These are phyloP conservation scores for Triticum aestivum DNA, from an alignment of 176 grass and related monocot species.

Conservation along the genomic window IWGSC_CS_RefSeq_v2.1 NC_057798.1:678148987-678149486, in stretches of 20 bases:
- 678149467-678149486: background rate
- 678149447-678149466: background rate
- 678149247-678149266: constrained; percentile 99
- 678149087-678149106: constrained; percentile 92
- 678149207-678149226: constrained; percentile 11
- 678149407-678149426: constrained; percentile 21
- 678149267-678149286: constrained; percentile 87
- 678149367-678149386: constrained; percentile 75
- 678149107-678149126: constrained; percentile 91
- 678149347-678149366: constrained; percentile 38
- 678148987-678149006: background rate
- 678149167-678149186: constrained; percentile 27
- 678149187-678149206: constrained; percentile 21
- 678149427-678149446: background rate
- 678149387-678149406: constrained; percentile 9
- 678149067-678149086: constrained; percentile 95
- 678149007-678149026: background rate
- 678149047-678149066: constrained; percentile 94
- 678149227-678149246: constrained; percentile 72
- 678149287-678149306: constrained; percentile 76
- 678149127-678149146: constrained; percentile 64
- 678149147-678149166: background rate
- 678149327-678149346: constrained; percentile 72
- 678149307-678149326: constrained; percentile 80
- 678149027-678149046: constrained; percentile 60